phyloP scores from a whole-genome alignment of 306 rosid species.

The Malus asiatica region DNA sequence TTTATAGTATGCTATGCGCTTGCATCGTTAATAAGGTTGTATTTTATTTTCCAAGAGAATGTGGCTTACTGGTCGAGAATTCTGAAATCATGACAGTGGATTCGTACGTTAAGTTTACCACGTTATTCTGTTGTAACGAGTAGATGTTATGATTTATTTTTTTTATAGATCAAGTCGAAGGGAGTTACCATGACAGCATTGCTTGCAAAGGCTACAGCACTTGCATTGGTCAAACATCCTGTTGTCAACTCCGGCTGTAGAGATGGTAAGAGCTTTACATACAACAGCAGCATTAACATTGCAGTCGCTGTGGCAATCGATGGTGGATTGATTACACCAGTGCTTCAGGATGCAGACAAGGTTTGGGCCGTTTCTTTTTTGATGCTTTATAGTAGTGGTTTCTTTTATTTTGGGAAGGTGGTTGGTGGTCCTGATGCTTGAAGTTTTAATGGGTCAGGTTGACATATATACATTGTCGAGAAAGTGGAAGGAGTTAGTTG shows the following conservation, averaged over 20 bases:
- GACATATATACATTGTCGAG: slow-evolving; percentile 87
- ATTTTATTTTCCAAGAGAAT: not conserved
- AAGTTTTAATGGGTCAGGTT: slow-evolving; percentile 33
- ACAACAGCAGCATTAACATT: slow-evolving; percentile 76
- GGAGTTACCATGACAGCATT: slow-evolving; percentile 99
- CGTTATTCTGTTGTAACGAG: not conserved
- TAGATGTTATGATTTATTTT: not conserved
- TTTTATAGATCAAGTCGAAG: slow-evolving; percentile 69
- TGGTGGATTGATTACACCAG: slow-evolving; percentile 90
- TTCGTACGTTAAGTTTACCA: not conserved
- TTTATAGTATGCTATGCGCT: not conserved
- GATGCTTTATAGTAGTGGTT: not conserved
- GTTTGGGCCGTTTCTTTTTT: slow-evolving; percentile 17
- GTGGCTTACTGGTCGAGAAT: not conserved
- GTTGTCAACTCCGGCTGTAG: slow-evolving; percentile 85
- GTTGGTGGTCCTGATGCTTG: not conserved
- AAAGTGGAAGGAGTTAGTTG: slow-evolving; percentile 96
- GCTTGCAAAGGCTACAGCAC: slow-evolving; percentile 98
- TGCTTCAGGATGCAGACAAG: slow-evolving; percentile 95
- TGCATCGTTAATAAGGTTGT: not conserved
- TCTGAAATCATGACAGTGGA: not conserved
- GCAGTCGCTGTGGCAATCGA: slow-evolving; percentile 93
- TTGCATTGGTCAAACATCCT: slow-evolving; percentile 81
- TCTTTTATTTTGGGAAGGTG: not conserved
- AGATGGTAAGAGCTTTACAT: slow-evolving; percentile 92